These are phyloP conservation scores for Agaricus bisporus DNA, from an alignment of 768 basidiomycete genomes.

Conservation along the genomic window DNA sequence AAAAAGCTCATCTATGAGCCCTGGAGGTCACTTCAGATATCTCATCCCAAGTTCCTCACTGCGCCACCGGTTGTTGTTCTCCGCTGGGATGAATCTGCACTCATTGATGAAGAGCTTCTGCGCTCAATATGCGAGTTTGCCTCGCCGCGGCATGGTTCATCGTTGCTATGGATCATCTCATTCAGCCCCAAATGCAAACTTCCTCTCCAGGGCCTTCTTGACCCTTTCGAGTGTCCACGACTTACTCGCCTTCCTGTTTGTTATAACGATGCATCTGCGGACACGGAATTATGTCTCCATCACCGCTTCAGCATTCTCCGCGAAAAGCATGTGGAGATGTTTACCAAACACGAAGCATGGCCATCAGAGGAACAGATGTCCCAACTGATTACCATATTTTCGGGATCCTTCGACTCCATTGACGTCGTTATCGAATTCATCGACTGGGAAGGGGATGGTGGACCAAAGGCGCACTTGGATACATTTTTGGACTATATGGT, in stretches of 20 bases:
- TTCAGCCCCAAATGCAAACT: background rate
- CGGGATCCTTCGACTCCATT: background rate
- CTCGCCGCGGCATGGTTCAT: background rate
- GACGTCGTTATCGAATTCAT: background rate
- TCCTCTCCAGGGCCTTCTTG: background rate
- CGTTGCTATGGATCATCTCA: background rate
- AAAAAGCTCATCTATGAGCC: background rate
- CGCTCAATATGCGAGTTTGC: background rate
- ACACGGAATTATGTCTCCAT: background rate
- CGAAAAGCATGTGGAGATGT: background rate
- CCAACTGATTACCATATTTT: background rate
- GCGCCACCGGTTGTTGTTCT: background rate
- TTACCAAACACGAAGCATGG: background rate
- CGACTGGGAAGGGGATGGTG: background rate
- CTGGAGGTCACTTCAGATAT: background rate
- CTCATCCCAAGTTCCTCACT: background rate
- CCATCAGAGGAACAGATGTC: background rate
- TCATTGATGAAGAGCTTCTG: background rate
- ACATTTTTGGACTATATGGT: background rate
- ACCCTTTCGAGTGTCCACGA: too few species aligned
- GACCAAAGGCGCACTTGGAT: too few species aligned
- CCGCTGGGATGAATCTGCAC: background rate
- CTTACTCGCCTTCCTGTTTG: too few species aligned
- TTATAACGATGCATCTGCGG: background rate
- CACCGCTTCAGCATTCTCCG: background rate